Evolutionary conservation across 768 basidiomycete species (phyloP), one percentile per base, ranked within the genome.

Genomic region (Sporobolomyces roseus): DNA sequence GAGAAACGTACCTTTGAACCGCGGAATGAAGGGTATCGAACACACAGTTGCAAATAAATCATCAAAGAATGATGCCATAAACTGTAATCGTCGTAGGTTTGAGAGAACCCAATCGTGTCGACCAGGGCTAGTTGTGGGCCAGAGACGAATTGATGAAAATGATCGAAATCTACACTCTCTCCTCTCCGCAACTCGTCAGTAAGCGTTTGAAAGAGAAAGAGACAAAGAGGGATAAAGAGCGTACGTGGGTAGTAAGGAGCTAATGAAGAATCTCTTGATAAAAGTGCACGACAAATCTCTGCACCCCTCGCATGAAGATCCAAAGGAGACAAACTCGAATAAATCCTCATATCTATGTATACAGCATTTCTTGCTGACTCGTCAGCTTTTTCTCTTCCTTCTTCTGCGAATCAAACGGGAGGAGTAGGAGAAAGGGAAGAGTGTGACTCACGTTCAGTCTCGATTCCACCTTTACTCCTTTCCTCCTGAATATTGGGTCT

Each of bases 241-340:
- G 17, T 19, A n/a, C 6, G n/a, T 27, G 25, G n/a, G 5, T 29
- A 7, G 49, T 29, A 25, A 13, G 27, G 29, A 36, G 9, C 17
- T 7, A 29, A 45, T 29, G 23, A 55, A 3, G 33, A 59, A 25
- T 70, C 63, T 19, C 63, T 38, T 0, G 64, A 23, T 25, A 70
- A 38, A 25, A 70, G 27, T 3, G 49, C 35, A 6, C 68, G 68
- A 53, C 63, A 70, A 6, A 70, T 60, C 48, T 70, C 68, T 16
- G 68, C 63, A 19, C 68, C 68, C n/a, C 68, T 45, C 3, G 64
- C 60, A 41, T 70, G 68, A 12, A 70, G 27, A 49, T 65, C 68
- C 36, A 70, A 53, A 43, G 68, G 68, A 45, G 59, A 56, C 1
- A 70, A 35, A 32, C 63, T 65, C 29, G 63, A 65, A 33, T 70